These are phyloP conservation scores for Akebia trifoliata DNA, from an alignment of 164 flowering plant species.

Conservation along the genomic window DNA sequence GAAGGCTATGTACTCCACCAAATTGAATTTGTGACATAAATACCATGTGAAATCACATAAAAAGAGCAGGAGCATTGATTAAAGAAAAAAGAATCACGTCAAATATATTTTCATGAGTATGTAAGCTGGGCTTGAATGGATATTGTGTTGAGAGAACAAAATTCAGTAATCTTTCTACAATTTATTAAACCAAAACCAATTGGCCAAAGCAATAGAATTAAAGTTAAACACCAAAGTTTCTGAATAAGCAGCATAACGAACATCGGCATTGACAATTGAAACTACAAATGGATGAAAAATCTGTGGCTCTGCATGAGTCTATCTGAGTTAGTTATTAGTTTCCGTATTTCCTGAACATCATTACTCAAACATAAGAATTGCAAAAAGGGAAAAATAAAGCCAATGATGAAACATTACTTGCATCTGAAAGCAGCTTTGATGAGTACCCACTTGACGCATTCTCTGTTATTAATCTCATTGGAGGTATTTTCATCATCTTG, in stretches of 20 bases:
- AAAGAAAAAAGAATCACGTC: neutral
- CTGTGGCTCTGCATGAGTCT: neutral
- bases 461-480: slow-evolving; percentile 44
- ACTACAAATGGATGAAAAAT: too few relatives aligned
- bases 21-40: too few relatives aligned
- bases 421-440: slow-evolving; percentile 74
- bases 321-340: neutral
- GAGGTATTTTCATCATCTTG: slow-evolving; percentile 23
- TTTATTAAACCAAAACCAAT: too few relatives aligned
- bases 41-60: too few relatives aligned
- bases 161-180: too few relatives aligned
- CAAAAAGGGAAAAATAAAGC: neutral
- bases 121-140: too few relatives aligned
- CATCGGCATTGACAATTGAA: too few relatives aligned
- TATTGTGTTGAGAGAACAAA: too few relatives aligned
- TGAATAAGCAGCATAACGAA: neutral
- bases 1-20: neutral
- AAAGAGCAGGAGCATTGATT: too few relatives aligned
- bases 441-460: slow-evolving; percentile 58
- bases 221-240: too few relatives aligned
- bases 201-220: too few relatives aligned
- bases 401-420: slow-evolving; percentile 51
- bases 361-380: neutral
- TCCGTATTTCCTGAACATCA: neutral
- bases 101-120: too few relatives aligned